These are phyloP conservation scores for Borovskyia barvae DNA, from an alignment of 208 protist genomes.

Conservation along the genomic window DNA sequence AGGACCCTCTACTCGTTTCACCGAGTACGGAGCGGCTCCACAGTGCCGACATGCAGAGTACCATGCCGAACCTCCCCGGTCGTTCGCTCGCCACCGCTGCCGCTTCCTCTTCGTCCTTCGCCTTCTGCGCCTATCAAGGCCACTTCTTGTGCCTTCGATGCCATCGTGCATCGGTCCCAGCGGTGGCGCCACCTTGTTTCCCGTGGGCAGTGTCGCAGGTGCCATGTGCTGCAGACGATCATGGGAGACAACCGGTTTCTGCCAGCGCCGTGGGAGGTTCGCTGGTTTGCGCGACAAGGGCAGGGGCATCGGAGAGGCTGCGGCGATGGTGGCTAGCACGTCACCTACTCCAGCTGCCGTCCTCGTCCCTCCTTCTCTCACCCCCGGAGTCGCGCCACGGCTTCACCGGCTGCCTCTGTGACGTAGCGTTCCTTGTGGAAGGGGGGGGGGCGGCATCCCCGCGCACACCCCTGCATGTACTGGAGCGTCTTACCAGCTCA, in stretches of 20 bases:
- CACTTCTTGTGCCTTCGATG: constrained; percentile 16
- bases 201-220: not conserved
- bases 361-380: not conserved
- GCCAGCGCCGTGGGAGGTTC: not conserved
- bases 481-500: constrained; percentile 9
- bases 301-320: not conserved
- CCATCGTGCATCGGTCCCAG: not conserved
- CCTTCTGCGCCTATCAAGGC: constrained; percentile 20
- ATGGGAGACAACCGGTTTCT: not conserved
- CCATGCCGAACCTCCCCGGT: no score
- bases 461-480: no score
- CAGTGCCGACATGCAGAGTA: no score
- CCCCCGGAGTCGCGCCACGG: not conserved
- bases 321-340: constrained; percentile 9
- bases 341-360: not conserved
- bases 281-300: not conserved
- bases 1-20: no score
- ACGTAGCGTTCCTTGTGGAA: no score
- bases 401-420: no score
- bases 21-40: no score
- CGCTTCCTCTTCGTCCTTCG: no score
- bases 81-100: no score
- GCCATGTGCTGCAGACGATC: not conserved
- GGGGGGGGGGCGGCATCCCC: no score
- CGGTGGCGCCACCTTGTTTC: no score